Percentiles rank a stretch among this genome's conserved stretches.
Conservation (phyloP, 768 basidiomycete genomes). For the Lentinula raphanica region DNA sequence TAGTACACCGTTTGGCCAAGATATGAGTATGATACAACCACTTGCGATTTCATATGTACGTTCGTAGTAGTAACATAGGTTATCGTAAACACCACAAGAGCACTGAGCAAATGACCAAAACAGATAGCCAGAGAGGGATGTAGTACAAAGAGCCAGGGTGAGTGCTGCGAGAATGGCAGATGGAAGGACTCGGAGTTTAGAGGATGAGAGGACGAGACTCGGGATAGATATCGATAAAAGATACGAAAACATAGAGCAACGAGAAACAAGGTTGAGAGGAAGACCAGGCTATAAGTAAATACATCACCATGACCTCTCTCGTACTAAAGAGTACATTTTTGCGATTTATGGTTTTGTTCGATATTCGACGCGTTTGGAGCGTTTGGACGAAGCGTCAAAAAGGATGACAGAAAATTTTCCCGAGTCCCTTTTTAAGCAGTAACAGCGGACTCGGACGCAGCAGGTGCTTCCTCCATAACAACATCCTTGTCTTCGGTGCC, state of each 20-base stretch:
- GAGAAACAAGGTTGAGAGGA: neutral
- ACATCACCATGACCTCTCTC: neutral
- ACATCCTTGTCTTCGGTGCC: neutral
- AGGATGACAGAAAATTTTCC: too few species aligned
- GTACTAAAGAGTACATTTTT: neutral
- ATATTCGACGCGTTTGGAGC: neutral
- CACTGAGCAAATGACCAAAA: too few species aligned
- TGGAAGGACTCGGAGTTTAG: neutral
- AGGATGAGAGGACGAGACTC: neutral
- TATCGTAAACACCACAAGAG: too few species aligned
- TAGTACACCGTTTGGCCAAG: too few species aligned
- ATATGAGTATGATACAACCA: too few species aligned
- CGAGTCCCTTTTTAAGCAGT: neutral
- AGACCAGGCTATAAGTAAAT: neutral
- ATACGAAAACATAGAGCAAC: neutral
- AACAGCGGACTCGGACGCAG: neutral
- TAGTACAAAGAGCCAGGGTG: too few species aligned
- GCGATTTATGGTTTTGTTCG: neutral
- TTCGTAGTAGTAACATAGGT: too few species aligned
- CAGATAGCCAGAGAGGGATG: too few species aligned
- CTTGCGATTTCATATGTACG: too few species aligned
- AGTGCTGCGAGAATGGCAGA: neutral
- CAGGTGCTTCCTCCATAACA: neutral
- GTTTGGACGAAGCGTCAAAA: too few species aligned
- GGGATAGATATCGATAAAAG: conserved; percentile 5